Evolutionary conservation across 2,329 filamentous ascomycete species (phyloP).

Genomic region (Colletotrichum australisinense): DNA sequence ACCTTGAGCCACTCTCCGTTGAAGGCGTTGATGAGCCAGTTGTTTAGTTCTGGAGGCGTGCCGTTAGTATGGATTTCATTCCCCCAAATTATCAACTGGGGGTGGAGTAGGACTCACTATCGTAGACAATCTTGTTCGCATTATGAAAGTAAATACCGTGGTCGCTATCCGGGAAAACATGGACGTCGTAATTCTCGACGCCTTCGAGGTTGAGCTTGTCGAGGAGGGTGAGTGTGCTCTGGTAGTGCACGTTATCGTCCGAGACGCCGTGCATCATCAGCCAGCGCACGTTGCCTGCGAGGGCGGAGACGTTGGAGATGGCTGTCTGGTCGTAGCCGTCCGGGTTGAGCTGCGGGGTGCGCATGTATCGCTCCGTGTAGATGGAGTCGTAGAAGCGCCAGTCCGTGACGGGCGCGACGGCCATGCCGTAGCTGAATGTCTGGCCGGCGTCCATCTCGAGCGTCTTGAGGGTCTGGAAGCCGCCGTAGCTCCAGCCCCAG

Average conservation of each 20-base stretch:
- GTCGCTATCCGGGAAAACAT: constrained; percentile 96
- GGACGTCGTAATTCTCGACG: constrained; percentile 94
- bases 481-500: constrained; percentile 99
- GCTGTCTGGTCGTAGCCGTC: constrained; percentile 81
- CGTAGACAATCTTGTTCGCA: constrained; percentile 90
- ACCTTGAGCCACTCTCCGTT: constrained; percentile 91
- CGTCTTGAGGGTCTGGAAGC: constrained; percentile 94
- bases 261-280: constrained; percentile 96
- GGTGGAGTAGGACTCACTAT: constrained; percentile 73
- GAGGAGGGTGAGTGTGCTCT: constrained; percentile 89
- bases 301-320: constrained; percentile 78
- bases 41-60: constrained; percentile 72
- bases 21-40: constrained; percentile 97
- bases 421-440: constrained; percentile 97
- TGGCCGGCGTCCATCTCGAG: constrained; percentile 89
- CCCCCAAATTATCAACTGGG: no score
- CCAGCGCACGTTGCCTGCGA: constrained; percentile 85
- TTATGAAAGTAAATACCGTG: constrained; percentile 96
- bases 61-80: neutral
- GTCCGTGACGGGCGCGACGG: constrained; percentile 97
- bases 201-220: constrained; percentile 85
- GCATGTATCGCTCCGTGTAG: constrained; percentile 98
- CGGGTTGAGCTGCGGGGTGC: constrained; percentile 85
- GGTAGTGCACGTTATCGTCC: constrained; percentile 97
- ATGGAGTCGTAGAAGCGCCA: constrained; percentile 96